Evolutionary conservation across 179 eudicot species (phyloP), one percentile per base, ranked within the genome.

Genomic region (Drosera spatulata): DNA sequence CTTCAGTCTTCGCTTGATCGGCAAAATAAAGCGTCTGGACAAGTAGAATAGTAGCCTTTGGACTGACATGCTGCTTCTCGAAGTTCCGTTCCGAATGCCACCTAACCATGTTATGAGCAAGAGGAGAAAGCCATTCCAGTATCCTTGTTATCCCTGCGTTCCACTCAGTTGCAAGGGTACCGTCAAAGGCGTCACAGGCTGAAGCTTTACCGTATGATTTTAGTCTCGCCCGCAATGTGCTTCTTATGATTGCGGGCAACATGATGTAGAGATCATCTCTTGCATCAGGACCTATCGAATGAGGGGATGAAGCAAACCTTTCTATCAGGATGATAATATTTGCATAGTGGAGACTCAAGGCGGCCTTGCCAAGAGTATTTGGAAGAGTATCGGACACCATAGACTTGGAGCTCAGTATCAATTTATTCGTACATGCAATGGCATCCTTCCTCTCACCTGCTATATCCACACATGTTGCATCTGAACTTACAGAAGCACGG

Each of bases 101-200:
- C 68, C 82, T 71, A 40, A 78, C 57, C 42, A 70, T 74, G 67
- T 78, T 74, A 66, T 78, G 82, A 33, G 82, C 76, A 57, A 78
- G 77, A 63, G 82, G 79, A 22, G 79, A 74, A 41, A 78, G 65
- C 82, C 79, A 78, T 43, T 78, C 82, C 67, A 78, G 66, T 61
- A 78, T 74, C 59, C 76, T 74, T 0, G 56, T 52, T 22, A 78
- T 62, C 44, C 79, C 82, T 56, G 68, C 39, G 62, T 66, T 71
- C 82, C 82, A 78, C 43, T 78, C 79, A 4, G 63, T 57, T 59
- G 82, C 82, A 53, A 78, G 76, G 61, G 69, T 39, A 49, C 76
- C 39, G 68, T 78, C 70, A 66, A 50, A 59, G 39, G 68, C 58
- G 7, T 78, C 68, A 55, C 73, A 61, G 48, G 62, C 74, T 50